Evolutionary conservation across 2,329 filamentous ascomycete genomes (phyloP).

Genomic region (Rosellinia necatrix): DNA sequence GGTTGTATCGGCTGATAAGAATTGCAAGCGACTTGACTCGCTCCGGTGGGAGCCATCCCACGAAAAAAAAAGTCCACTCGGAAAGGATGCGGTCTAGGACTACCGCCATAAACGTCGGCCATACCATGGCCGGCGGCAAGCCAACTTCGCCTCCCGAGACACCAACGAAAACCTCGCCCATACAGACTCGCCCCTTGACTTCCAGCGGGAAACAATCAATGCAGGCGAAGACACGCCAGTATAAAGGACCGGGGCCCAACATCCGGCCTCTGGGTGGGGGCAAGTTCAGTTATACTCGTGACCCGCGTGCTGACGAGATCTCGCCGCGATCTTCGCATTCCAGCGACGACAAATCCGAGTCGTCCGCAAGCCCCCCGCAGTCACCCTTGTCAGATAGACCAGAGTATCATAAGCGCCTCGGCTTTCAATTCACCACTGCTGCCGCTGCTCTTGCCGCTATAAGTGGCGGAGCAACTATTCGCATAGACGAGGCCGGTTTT

Average conservation of each 20-base stretch:
- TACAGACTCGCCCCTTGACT: slow-evolving; percentile 32
- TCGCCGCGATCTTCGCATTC: slow-evolving; percentile 41
- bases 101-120: slow-evolving; percentile 37
- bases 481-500: slow-evolving; percentile 33
- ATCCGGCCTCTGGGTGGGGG: slow-evolving; percentile 43
- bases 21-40: slow-evolving; percentile 34
- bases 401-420: slow-evolving; percentile 29
- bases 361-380: slow-evolving; percentile 36
- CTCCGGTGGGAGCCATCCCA: slow-evolving; percentile 35
- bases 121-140: slow-evolving; percentile 33
- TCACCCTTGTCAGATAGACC: slow-evolving; percentile 37
- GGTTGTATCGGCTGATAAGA: slow-evolving; percentile 38
- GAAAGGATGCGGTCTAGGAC: slow-evolving; percentile 39
- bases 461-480: slow-evolving; percentile 24
- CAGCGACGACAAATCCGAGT: slow-evolving; percentile 37
- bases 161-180: slow-evolving; percentile 43
- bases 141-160: slow-evolving; percentile 50
- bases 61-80: slow-evolving; percentile 27
- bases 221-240: slow-evolving; percentile 33
- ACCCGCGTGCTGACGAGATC: slow-evolving; percentile 39
- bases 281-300: slow-evolving; percentile 39
- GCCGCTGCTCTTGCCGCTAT: slow-evolving; percentile 24
- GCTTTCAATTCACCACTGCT: slow-evolving; percentile 29
- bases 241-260: slow-evolving; percentile 36
- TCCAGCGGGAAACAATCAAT: slow-evolving; percentile 29